Evolutionary conservation across 129 eudicot species (phyloP), one percentile per base, ranked within the genome.

Genomic region (Artemisia annua): DNA sequence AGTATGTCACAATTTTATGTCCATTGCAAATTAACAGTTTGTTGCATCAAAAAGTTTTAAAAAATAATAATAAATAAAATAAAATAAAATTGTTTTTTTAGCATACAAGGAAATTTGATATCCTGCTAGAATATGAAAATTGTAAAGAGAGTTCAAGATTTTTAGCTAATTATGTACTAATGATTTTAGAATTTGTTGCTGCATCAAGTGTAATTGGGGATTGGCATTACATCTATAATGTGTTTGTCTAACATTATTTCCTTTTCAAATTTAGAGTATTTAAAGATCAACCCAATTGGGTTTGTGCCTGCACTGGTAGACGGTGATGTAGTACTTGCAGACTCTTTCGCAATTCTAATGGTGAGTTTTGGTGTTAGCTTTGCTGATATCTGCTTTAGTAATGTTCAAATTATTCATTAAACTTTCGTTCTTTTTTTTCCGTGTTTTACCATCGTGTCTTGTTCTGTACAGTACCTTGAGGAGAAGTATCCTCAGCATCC

Each of bases 321-420:
- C 66, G 98, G 83, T 53, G 90, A 89, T 52, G n/a, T 70, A 61
- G 84, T 85, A 56, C 43, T 93, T 76, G 71, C 90, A 1, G 98
- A 93, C 76, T 93, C 96, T 71, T 79, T 89, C 63, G 96, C 98
- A 22, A 93, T 89, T 66, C 56, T 89, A 63, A 63, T 89, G 96
- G 96, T 88, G 67, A 53, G 91, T 69, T 63, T 44, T 18, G 62
- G 12, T 35, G 30, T 16, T 60, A 16, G 35, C 24, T 69, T 69
- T 68, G 30, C 70, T 22, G 46, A 32, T 6, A 13, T 63, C 35
- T 26, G 56, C 39, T 55, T 55, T 1, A 24, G 55, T 35, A 66
- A 54, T 66, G 67, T 20, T 56, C 3, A 4, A 10, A 7, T 64
- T 8, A 39, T 39, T 24, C 13, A 15, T 18, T 46, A 18, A 48